These are phyloP conservation scores for Suhomyces xylopsoci DNA, from an alignment of 805 yeast genomes.

Conservation along the genomic window DNA sequence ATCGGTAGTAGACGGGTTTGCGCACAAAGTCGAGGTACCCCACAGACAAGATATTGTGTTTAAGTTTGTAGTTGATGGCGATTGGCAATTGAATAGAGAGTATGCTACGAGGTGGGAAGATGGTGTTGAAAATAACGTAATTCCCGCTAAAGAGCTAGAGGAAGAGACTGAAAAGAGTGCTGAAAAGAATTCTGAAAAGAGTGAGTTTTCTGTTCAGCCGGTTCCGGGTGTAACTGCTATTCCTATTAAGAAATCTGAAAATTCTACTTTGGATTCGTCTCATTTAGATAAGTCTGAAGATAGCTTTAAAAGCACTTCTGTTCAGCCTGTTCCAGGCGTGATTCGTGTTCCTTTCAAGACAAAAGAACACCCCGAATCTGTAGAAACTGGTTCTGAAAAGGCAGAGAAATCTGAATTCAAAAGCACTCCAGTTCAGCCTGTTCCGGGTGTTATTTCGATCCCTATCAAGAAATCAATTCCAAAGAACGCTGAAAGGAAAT, in stretches of 20 bases:
- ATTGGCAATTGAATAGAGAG: conserved; percentile 27
- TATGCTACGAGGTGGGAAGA: conserved; percentile 26
- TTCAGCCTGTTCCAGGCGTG: too few species aligned
- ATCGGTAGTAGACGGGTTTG: conserved; percentile 18
- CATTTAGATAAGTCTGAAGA: too few species aligned
- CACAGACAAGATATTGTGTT: conserved; percentile 27
- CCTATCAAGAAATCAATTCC: neutral
- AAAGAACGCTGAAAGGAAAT: too few species aligned
- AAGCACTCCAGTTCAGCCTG: neutral
- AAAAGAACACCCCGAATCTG: too few species aligned
- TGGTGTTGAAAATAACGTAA: conserved; percentile 36
- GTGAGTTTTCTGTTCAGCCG: neutral
- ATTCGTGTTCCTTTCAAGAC: too few species aligned
- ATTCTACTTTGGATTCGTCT: too few species aligned
- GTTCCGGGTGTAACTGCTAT: neutral
- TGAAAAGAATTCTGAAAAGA: neutral
- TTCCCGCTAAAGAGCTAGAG: conserved; percentile 26
- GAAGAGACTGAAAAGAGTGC: too few species aligned
- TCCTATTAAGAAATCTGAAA: neutral
- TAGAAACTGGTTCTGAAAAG: too few species aligned
- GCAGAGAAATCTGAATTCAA: neutral
- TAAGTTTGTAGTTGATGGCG: conserved; percentile 34
- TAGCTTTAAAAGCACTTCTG: too few species aligned
- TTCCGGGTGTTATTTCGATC: neutral
- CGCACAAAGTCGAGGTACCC: conserved; percentile 19